Conservation (phyloP, 441 rosid species). For the Croton setiger region DNA sequence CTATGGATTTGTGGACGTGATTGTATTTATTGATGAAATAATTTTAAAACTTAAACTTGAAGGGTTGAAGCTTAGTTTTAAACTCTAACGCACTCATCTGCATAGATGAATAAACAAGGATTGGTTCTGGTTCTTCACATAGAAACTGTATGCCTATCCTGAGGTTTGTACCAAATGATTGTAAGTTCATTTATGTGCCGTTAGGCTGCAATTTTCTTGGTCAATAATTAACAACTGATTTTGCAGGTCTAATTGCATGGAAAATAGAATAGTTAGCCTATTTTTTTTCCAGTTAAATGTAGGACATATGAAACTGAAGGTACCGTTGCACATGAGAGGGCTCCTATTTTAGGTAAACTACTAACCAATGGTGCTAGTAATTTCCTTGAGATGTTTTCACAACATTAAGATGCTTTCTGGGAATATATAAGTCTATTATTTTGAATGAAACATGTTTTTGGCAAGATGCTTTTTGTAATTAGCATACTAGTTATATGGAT, state of each 20-base stretch:
- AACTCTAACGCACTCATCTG: neutral
- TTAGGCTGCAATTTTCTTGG: too few relatives aligned
- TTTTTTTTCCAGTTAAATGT: too few relatives aligned
- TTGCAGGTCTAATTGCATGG: too few relatives aligned
- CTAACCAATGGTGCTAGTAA: constrained; percentile 1
- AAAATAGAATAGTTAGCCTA: too few relatives aligned
- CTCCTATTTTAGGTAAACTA: constrained; percentile 56
- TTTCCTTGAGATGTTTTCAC: constrained; percentile 4
- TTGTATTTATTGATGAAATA: neutral
- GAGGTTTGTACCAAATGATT: neutral
- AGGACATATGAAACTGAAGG: too few relatives aligned
- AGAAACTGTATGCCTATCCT: neutral
- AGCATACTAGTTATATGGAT: neutral
- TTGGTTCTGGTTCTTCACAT: neutral
- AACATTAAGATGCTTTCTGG: constrained; percentile 9
- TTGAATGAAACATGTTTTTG: neutral
- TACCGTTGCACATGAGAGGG: constrained; percentile 32
- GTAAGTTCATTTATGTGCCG: too few relatives aligned
- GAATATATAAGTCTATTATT: neutral
- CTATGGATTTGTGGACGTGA: neutral
- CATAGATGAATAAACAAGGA: neutral
- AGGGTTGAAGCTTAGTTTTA: neutral
- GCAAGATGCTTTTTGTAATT: neutral
- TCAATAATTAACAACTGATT: too few relatives aligned
- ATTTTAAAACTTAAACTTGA: neutral